phyloP scores from a whole-genome alignment of 2,329 filamentous ascomycete species.

The Epichloe sibirici region DNA sequence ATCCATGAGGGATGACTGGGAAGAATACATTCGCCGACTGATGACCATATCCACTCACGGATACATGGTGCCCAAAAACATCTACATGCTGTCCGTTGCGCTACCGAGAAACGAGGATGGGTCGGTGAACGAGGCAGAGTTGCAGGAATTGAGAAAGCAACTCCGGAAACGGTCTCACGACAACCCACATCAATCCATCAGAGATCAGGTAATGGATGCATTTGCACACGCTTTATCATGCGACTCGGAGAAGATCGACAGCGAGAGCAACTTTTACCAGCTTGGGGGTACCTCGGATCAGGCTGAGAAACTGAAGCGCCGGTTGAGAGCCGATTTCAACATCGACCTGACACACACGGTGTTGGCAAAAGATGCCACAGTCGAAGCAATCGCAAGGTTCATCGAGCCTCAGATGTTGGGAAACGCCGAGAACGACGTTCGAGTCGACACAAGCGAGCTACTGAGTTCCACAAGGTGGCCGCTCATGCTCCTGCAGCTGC shows the following conservation, averaged over 20 bases:
- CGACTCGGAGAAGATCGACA: constrained; percentile 20
- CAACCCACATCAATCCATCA: constrained; percentile 9
- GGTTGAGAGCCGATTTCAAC: constrained; percentile 33
- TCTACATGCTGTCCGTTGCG: constrained; percentile 1
- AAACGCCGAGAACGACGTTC: constrained; percentile 2
- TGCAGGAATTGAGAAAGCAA: constrained; percentile 18
- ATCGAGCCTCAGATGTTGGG: constrained; percentile 18
- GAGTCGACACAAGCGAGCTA: constrained; percentile 24
- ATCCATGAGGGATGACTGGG: constrained; percentile 1
- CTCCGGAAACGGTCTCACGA: constrained; percentile 8
- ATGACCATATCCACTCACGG: constrained; percentile 3
- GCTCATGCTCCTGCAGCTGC: constrained; percentile 37
- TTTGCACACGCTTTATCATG: constrained; percentile 31
- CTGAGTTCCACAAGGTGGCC: constrained; percentile 36
- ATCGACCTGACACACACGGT: constrained; percentile 36
- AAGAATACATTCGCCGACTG: constrained; percentile 3
- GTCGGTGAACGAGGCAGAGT: constrained; percentile 13
- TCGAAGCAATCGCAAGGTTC: constrained; percentile 25
- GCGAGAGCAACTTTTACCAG: constrained; percentile 29
- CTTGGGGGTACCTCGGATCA: constrained; percentile 36
- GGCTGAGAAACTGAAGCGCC: constrained; percentile 19
- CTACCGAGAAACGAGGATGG: constrained; percentile 1
- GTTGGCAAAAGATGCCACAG: constrained; percentile 35
- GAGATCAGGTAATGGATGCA: constrained; percentile 24
- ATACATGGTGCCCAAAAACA: constrained; percentile 4